These are phyloP conservation scores for Maudiozyma saulgeensis DNA, from an alignment of 805 yeast genomes.

Conservation along the genomic window DNA sequence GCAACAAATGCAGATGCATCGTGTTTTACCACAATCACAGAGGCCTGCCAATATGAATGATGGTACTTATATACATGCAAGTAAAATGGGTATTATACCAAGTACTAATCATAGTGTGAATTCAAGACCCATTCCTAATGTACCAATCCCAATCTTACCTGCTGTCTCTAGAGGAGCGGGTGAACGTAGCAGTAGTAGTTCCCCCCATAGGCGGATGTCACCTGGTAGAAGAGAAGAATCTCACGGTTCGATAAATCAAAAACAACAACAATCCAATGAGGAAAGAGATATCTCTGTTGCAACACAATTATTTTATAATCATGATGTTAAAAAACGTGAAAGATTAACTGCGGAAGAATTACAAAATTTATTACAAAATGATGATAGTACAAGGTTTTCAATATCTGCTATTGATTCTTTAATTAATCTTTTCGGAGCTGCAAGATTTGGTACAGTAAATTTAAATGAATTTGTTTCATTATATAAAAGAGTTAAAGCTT, in stretches of 20 bases:
- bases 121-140: not conserved
- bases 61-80: not conserved
- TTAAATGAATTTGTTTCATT: conserved; percentile 26
- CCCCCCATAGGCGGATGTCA: conserved; percentile 4
- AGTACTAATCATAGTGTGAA: not conserved
- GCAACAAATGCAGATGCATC: not conserved
- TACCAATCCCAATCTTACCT: not conserved
- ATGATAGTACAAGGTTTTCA: conserved; percentile 27
- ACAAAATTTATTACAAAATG: conserved; percentile 29
- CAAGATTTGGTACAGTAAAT: conserved; percentile 28
- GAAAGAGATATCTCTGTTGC: conserved; percentile 23
- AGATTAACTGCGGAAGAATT: conserved; percentile 28
- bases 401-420: conserved; percentile 29
- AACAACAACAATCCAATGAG: conserved; percentile 4
- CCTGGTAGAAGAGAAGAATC: not conserved
- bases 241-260: not conserved
- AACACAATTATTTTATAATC: conserved; percentile 24
- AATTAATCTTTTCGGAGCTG: conserved; percentile 28
- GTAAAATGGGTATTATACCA: not conserved
- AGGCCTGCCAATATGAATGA: not conserved
- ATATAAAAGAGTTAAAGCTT: conserved; percentile 26
- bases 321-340: conserved; percentile 24
- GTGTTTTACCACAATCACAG: not conserved
- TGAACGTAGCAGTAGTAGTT: not conserved
- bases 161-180: not conserved